phyloP scores from a whole-genome alignment of 2,329 filamentous ascomycete species.

The Elsinoe batatas region DNA sequence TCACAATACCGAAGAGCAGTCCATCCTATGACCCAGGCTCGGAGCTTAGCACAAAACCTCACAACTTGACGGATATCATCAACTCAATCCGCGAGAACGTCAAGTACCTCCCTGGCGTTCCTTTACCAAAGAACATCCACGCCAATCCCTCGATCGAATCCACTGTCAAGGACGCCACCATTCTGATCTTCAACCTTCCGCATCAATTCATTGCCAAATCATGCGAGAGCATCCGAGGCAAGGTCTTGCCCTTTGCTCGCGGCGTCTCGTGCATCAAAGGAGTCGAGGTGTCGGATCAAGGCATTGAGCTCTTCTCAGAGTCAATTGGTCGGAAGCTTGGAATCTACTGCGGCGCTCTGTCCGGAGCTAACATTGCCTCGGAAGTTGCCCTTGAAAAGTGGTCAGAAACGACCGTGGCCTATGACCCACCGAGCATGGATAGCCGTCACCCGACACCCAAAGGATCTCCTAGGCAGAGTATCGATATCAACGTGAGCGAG shows the following conservation, averaged over 20 bases:
- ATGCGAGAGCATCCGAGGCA: conserved; percentile 73
- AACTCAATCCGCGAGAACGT: conserved; percentile 91
- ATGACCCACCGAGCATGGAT: conserved; percentile 84
- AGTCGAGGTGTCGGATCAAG: conserved; percentile 80
- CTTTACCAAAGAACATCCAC: conserved; percentile 70
- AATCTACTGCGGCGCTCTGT: conserved; percentile 94
- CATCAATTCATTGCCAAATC: conserved; percentile 91
- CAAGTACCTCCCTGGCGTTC: conserved; percentile 90
- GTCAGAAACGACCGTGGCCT: conserved; percentile 93
- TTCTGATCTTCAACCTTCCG: conserved; percentile 91
- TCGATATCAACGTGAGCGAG: conserved; percentile 32
- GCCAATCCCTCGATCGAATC: conserved; percentile 74
- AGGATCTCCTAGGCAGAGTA: conserved; percentile 37
- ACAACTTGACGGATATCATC: conserved; percentile 86
- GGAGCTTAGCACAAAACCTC: conserved; percentile 51
- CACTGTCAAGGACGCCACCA: conserved; percentile 71
- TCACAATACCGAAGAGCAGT: conserved; percentile 61
- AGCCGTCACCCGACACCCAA: conserved; percentile 61
- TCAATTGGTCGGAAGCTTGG: conserved; percentile 82
- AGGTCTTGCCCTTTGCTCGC: conserved; percentile 83
- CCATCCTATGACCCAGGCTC: conserved; percentile 58
- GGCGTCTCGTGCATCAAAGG: conserved; percentile 98
- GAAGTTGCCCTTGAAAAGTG: conserved; percentile 95
- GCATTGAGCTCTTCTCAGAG: conserved; percentile 85
- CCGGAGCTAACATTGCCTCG: conserved; percentile 89